Evolutionary conservation across 2,329 filamentous ascomycete genomes (phyloP).

Genomic region (Aureobasidium melanogenum): DNA sequence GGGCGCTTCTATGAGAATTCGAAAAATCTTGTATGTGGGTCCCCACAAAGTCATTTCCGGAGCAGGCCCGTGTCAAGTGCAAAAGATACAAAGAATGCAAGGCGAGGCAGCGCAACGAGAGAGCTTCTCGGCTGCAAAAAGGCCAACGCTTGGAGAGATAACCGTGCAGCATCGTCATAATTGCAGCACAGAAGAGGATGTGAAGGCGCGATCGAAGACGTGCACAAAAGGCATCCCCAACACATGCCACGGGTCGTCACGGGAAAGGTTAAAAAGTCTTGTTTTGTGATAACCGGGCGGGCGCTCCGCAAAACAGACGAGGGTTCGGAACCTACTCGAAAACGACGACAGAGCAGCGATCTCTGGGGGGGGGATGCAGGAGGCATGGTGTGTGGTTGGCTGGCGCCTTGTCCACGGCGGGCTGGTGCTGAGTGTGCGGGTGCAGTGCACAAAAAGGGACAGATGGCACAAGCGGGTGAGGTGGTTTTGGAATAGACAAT

Average conservation of each 20-base stretch:
- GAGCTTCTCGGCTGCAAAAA: slow-evolving; percentile 5
- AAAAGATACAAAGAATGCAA: slow-evolving; percentile 2
- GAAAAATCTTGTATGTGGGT: slow-evolving; percentile 13
- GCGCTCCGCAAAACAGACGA: neutral
- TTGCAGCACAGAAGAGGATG: neutral
- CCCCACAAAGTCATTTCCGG: slow-evolving; percentile 9
- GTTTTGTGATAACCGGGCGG: neutral
- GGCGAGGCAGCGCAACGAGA: neutral
- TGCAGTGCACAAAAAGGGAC: slow-evolving; percentile 3
- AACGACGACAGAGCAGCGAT: neutral
- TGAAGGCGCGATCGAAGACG: neutral
- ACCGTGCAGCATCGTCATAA: slow-evolving; percentile 8
- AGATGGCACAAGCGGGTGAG: slow-evolving; percentile 6
- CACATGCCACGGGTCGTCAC: slow-evolving; percentile 10
- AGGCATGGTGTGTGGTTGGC: neutral
- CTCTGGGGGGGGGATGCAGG: neutral
- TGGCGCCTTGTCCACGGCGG: no score
- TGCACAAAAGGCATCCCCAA: slow-evolving; percentile 1
- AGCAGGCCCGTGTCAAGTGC: slow-evolving; percentile 5
- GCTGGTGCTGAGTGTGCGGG: neutral
- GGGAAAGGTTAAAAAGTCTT: slow-evolving; percentile 8
- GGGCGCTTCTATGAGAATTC: slow-evolving; percentile 11
- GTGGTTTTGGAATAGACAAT: neutral
- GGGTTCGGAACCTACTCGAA: neutral
- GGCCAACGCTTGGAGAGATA: neutral